A percentile compares a stretch with the other conserved stretches of the same genome.
Conservation (phyloP, 352 stramenopile genomes). For the Thalassiosira delicatula region DNA sequence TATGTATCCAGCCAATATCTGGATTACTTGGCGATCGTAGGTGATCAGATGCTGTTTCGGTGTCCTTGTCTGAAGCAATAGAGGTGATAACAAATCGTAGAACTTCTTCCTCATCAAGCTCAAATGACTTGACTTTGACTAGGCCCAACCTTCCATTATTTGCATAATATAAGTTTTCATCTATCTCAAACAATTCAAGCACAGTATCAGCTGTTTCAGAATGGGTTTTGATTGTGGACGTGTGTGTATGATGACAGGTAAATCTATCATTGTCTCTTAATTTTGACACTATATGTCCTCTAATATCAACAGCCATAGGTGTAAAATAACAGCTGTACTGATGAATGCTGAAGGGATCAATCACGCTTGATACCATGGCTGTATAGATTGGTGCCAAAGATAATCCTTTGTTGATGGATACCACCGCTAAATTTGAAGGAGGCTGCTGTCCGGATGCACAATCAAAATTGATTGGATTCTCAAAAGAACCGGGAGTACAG, state of each 20-base stretch:
- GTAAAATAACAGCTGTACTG: background rate
- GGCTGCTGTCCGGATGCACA: conserved; percentile 13
- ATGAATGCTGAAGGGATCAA: background rate
- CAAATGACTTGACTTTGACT: conserved; percentile 3
- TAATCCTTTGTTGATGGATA: conserved; percentile 22
- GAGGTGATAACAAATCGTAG: background rate
- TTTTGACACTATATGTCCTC: too few species aligned
- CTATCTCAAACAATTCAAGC: conserved; percentile 9
- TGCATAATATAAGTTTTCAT: background rate
- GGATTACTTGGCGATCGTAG: background rate
- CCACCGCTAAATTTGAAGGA: conserved; percentile 16
- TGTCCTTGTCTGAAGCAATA: background rate
- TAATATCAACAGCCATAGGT: background rate
- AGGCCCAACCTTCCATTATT: background rate
- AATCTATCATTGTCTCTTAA: too few species aligned
- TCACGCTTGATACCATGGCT: background rate
- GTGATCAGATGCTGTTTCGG: background rate
- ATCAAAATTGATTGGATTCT: background rate
- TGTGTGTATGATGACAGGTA: too few species aligned
- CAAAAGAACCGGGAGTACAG: conserved; percentile 14
- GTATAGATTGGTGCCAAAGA: background rate
- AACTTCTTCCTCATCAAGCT: background rate
- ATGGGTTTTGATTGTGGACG: too few species aligned
- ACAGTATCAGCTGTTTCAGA: too few species aligned
- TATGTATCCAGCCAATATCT: conserved; percentile 26